Evolutionary conservation across 805 yeast species (phyloP), one percentile per base, ranked within the genome.

Genomic region (Ogataea allantospora): DNA sequence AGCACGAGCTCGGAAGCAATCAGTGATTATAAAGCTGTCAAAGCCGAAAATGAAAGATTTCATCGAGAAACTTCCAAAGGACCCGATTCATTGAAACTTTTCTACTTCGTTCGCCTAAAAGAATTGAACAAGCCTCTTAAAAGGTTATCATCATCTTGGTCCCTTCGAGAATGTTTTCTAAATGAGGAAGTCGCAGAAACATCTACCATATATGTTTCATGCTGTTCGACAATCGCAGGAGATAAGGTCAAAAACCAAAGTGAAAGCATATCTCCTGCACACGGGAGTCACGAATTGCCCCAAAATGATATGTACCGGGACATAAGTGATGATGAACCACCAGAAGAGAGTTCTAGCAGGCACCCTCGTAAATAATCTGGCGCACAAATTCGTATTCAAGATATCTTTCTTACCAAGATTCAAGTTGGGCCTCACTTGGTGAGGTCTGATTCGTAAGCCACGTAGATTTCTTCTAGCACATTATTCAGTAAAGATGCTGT

Each of bases 151-250:
- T 3, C 8, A 10, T 9, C 23, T 9, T 10, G 14, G 3, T 7
- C 6, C 3, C 27, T 24, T 7, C 10, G 15, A n/a, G 27, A 24
- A 7, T 24, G 27, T 1, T 49, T 88, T n/a, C 63, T 65, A 41
- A 77, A 78, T 23, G 69, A 70, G 39, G 67, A 78, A 0, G 84
- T 88, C 0, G 68, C 87, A 23, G 96, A 88, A 55, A 88, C 74
- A 48, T 95, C 96, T 0, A 81, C 88, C 0, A 65, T 88, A 4
- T 70, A 66, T 39, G 66, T 83, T 1, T 63, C 72, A 1, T 38
- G 50, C 5, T 40, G 41, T 16, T 44, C 41, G 8, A 33, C 51
- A 13, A 58, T 69, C 27, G 32, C 50, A 9, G 62, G 59, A 0
- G 55, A 45, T 38, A n/a, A n/a, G n/a, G n/a, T n/a, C n/a, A n/a